Percentiles rank a stretch among this genome's conserved stretches.
These are phyloP conservation scores for Euphorbia schlechtendalii DNA, from an alignment of 441 rosid species.

Conservation along the genomic window DNA sequence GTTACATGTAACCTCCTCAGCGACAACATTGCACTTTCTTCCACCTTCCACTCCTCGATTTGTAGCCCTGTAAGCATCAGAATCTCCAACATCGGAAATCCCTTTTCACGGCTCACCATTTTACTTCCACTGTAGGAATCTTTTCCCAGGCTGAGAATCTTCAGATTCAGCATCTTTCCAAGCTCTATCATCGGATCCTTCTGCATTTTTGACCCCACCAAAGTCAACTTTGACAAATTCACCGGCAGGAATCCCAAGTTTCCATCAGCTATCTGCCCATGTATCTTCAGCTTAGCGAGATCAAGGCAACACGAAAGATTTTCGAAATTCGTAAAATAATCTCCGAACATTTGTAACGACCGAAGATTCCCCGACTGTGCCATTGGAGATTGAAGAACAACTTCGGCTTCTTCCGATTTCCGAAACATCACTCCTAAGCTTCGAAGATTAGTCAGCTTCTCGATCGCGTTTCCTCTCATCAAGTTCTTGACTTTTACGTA, in stretches of 20 bases:
- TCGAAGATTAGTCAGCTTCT: neutral
- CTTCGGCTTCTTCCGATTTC: neutral
- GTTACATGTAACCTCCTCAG: neutral
- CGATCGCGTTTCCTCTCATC: neutral
- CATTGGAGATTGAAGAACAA: neutral
- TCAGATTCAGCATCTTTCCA: neutral
- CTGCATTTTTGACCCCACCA: neutral
- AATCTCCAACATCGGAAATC: neutral
- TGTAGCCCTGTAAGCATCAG: neutral
- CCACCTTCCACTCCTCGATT: neutral
- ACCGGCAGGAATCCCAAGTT: neutral
- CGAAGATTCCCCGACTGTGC: neutral
- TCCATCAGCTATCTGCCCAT: neutral
- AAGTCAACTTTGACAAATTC: neutral
- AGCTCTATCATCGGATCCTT: neutral
- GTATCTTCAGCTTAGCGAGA: neutral
- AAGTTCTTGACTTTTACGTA: neutral
- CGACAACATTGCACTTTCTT: neutral
- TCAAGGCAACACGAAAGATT: neutral
- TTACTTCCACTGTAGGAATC: neutral
- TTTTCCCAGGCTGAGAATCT: neutral
- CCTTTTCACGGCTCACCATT: neutral
- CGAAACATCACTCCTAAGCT: neutral
- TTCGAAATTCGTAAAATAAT: neutral
- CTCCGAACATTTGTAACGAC: neutral